Base-by-base conservation (phyloP, 257 asterid genomes). In the Solanum etuberosum region DNA sequence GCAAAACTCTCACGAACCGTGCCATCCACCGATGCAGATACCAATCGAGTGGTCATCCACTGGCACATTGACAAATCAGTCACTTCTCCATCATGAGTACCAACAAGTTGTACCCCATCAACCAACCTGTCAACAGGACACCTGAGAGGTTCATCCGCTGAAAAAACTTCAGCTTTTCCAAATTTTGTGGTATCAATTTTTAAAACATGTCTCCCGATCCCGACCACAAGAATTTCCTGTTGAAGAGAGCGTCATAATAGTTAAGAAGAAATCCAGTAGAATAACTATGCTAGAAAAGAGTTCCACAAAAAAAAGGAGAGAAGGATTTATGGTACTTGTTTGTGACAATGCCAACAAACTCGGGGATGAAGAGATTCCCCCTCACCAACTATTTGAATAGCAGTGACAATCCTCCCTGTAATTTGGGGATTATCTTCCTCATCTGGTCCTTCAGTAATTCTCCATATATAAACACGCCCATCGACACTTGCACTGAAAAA, bases 281-380 rank as follows among this genome's bases (percentile, higher is more conserved):
- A 31, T 85, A 23, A 42, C 57, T 38, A 76, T 5, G 37, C 40
- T 46, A 89, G 74, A 57, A 59, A 34, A 43, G 23, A 61, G 46
- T 65, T 48, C 38, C 85, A 40, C 20, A 78, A 40, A 35, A 40
- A 38, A 67, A 29, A 76, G 31, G 73, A 76, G 57, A 40, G 34
- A 76, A n/a, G 59, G 34, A 13, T 76, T 76, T 23, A 76, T 12
- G 38, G 81, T 92, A 97, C 99, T 92, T 97, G 99, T 88, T 97
- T 97, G 92, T 96, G 98, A 87, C 98, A 96, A 87, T 97, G 99
- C 99, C 99, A 97, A 91, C 99, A 97, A 90, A 97, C 96, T 89
- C 98, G 93, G 57, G 99, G 99, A 89, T 96, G 99, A 84, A 93
- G 95, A 72, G 96, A 89, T 87, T 94, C 95, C 91, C 94, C 95